Base-by-base conservation (phyloP, 176 grass and related monocot genomes). In the Elaeis guineensis region DNA sequence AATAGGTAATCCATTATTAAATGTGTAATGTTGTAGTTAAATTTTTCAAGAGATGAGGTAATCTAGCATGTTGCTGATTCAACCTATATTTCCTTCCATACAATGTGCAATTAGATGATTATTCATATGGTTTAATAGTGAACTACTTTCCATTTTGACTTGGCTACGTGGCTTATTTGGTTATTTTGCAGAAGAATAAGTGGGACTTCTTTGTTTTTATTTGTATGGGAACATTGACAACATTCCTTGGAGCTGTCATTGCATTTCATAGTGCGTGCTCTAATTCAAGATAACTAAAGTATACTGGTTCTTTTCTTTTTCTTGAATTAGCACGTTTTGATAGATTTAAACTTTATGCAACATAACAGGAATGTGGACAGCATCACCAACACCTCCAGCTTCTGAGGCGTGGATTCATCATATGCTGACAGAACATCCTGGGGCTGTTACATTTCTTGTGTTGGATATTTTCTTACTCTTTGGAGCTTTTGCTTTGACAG, bases 181-280 rank as follows among this genome's bases (percentile, higher is more conserved):
- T 68, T 52, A 61, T 60, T 24, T 77, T 89, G 58, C 67, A 98
- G 93, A 80, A 71, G 69, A 98, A 98, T 73, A 92, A 82, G 60
- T 78, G 93, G 87, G 87, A 98, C 57, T 98, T 98, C 61, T 89
- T 98, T 49, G 59, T 89, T 16, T 92, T 92, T 76, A 69, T 98
- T 71, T 92, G 87, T 67, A 89, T 92, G 88, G 84, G 84, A 58
- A 80, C 80, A 55, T 64, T 68, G 51, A 77, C 88, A 76, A 64
- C 78, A 30, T 65, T 89, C 59, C 30, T 92, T 18, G 76, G 73
- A 67, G 88, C 78, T 80, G 67, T 70, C 3, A 39, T 86, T 62
- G 93, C 78, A 68, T 77, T 92, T 64, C 79, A 92, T 55, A 85
- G 93, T 92, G 80, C 85, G 87, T 72, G 7, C 63, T 78, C 50